Base-by-base conservation (phyloP, 2,329 filamentous ascomycete genomes). In the Plectosphaerella sp. region DNA sequence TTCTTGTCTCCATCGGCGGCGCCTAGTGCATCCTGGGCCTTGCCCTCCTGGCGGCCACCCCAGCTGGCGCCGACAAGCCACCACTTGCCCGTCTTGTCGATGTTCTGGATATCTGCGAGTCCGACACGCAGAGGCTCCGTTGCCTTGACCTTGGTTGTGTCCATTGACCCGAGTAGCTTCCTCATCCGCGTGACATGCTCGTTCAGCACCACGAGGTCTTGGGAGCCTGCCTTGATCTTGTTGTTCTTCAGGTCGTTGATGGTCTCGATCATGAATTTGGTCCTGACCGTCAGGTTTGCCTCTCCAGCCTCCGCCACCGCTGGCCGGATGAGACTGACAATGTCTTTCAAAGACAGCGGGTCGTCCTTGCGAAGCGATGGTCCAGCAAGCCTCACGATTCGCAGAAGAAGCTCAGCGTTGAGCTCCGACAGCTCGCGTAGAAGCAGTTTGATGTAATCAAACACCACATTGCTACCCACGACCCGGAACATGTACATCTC, bases 61-160 rank as follows among this genome's bases (percentile, higher is more conserved):
- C 93, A 97, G 68, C 91, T 96, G n/a, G 94, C 93, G 49, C 94
- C 94, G 5, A 97, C 89, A 18, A 97, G 82, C 94, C 94, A 99
- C 94, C 94, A 99, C 73, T 96, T 97, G 1, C 94, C 94, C 64
- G 87, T 89, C 65, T 88, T 93, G 41, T 93, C 88, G 1, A 87
- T 87, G 56, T 92, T 83, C 57, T 84, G 84, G 49, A 99, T 89
- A 62, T 99, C 94, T 37, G 80, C 77, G 4, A 97, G 77, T 11
- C 88, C 85, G 52, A 97, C 86, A 9, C 90, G 84, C 54, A 99
- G 78, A 4, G 94, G 91, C 54, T 95, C 89, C 4, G 83, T 87
- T 8, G 87, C 85, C 58, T 90, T 91, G 53, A 88, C 74, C 54
- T 76, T 81, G 62, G 75, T 67, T 61, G 72, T 70, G 64, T 89